Percentiles rank a stretch among this genome's conserved stretches.
Conservation (phyloP, 164 flowering plant species). For the Magnolia changhungtana region DNA sequence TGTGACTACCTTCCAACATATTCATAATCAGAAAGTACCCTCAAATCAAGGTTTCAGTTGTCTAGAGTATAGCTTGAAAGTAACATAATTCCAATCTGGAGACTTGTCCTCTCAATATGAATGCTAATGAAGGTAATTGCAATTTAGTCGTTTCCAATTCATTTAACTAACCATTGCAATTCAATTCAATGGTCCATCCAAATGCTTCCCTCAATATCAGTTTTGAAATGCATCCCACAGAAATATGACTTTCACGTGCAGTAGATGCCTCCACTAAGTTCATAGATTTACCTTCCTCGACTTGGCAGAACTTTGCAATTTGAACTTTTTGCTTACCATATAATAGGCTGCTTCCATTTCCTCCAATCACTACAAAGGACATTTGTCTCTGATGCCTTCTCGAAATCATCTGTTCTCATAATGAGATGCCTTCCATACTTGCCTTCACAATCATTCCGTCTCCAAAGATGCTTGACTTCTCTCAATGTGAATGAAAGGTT, state of each 20-base stretch:
- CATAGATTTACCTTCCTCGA: neutral
- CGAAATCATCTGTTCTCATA: constrained; percentile 85
- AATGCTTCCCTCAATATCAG: neutral
- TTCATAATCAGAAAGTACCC: no score
- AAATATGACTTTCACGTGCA: neutral
- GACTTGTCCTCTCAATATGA: no score
- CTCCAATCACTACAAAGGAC: constrained; percentile 94
- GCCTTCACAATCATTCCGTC: constrained; percentile 55
- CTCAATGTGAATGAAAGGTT: constrained; percentile 65
- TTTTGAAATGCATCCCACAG: neutral
- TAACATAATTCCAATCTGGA: no score
- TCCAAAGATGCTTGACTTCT: constrained; percentile 97
- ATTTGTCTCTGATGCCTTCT: constrained; percentile 67
- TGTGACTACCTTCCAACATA: no score
- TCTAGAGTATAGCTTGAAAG: no score
- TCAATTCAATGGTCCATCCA: neutral
- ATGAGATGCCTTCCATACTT: constrained; percentile 56
- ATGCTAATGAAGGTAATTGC: no score
- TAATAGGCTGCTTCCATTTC: constrained; percentile 82
- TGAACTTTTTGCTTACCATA: constrained; percentile 48
- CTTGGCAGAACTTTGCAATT: neutral
- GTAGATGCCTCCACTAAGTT: neutral
- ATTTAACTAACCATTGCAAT: neutral
- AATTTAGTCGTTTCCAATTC: neutral
- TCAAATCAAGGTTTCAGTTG: no score